phyloP scores from a whole-genome alignment of 805 yeast species.

The Starmerella geochares region DNA sequence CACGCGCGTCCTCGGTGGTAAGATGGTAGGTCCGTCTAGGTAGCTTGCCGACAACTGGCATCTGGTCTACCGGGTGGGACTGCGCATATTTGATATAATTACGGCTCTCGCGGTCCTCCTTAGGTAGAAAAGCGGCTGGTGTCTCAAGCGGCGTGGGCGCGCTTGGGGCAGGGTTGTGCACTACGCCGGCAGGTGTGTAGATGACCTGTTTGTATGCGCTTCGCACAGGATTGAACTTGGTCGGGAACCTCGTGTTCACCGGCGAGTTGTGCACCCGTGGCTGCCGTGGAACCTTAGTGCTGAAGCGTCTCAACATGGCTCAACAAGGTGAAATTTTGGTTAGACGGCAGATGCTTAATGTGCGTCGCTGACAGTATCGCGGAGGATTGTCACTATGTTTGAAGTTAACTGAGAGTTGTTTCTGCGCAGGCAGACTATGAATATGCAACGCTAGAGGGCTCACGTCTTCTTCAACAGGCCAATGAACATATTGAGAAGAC shows the following conservation, averaged over 20 bases:
- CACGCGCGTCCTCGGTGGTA: slow-evolving; percentile 46
- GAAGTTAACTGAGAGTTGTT: too few species aligned
- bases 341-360: neutral
- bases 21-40: slow-evolving; percentile 43
- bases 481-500: too few species aligned
- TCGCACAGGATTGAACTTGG: slow-evolving; percentile 49
- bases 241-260: slow-evolving; percentile 36
- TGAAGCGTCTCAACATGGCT: slow-evolving; percentile 11
- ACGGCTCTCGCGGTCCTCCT: slow-evolving; percentile 43
- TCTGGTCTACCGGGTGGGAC: slow-evolving; percentile 22
- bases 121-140: slow-evolving; percentile 60
- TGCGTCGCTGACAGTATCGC: neutral
- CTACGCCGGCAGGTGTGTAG: slow-evolving; percentile 48
- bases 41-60: slow-evolving; percentile 34
- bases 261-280: slow-evolving; percentile 17
- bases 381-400: too few species aligned
- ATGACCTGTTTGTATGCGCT: slow-evolving; percentile 60
- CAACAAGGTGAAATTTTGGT: slow-evolving; percentile 3
- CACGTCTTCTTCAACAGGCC: too few species aligned
- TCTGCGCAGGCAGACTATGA: too few species aligned
- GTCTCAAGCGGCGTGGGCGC: slow-evolving; percentile 48
- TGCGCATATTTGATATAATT: slow-evolving; percentile 30
- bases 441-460: too few species aligned
- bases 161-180: slow-evolving; percentile 55
- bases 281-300: slow-evolving; percentile 5